Evolutionary conservation across 305 asterid genomes (phyloP), one percentile per base, ranked within the genome.

Genomic region (Rubia occidens): DNA sequence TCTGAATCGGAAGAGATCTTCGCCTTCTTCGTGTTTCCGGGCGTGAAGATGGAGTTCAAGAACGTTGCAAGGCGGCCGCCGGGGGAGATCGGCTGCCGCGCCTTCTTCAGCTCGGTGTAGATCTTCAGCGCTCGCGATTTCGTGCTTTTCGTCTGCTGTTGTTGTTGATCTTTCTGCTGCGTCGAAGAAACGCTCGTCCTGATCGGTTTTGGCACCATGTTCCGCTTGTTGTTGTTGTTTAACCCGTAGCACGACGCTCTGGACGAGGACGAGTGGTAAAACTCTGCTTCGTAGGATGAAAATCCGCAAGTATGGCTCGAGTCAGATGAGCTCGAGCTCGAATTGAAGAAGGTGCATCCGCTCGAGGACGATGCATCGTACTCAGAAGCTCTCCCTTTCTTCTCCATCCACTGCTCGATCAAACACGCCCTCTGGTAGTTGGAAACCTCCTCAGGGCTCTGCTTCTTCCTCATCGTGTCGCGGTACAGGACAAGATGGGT

Each of bases 381-480:
- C 45, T 80, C 80, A 51, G 80, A 79, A 18, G 62, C 79, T 35
- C 77, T 83, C 60, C 74, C 85, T 59, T 84, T 85, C 74, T 89
- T 83, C 82, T 88, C 96, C 93, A 84, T 89, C 98, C 96, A 92
- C 55, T 89, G 88, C 85, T 91, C 98, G 66, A 89, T 85, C 91
- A 87, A 81, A 77, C 90, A 84, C 20, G 86, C 84, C 29, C 96
- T 85, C 54, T 77, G 87, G 71, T 80, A 82, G 65, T 79, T 83
- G 4, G 85, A 89, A 81, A 82, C 81, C 8, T 84, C 89, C 54
- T 84, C 88, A 13, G 81, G 72, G 60, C 60, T 77, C 68, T 70
- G 82, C 66, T 83, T 86, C 77, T 80, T 84, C 79, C 84, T 79
- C 88, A 78, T 78, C 18, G 82, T 35, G 53, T 82, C 83, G 18